phyloP scores from a whole-genome alignment of 2,329 filamentous ascomycete genomes.

The Cryphonectria parasitica region DNA sequence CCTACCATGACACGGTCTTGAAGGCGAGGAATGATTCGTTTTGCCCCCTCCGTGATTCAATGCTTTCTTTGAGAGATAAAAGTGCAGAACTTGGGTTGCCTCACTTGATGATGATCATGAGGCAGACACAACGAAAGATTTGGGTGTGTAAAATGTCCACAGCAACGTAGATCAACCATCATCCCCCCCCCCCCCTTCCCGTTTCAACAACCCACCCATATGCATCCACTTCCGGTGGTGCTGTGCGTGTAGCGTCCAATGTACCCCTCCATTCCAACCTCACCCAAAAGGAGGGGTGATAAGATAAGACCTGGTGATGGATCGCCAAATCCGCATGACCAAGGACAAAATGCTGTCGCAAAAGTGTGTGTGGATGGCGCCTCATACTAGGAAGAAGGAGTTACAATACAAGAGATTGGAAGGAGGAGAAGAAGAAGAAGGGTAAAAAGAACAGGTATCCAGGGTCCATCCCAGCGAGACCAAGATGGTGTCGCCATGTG shows the following conservation, averaged over 20 bases:
- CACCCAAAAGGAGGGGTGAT: conserved; percentile 29
- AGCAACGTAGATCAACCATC: not conserved
- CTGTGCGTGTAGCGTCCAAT: not conserved
- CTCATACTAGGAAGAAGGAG: not conserved
- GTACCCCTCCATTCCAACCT: conserved; percentile 26
- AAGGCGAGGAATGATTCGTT: not conserved
- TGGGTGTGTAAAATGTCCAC: not conserved
- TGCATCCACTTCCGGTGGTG: conserved; percentile 9
- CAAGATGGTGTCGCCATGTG: conserved; percentile 9
- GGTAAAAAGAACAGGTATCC: not conserved
- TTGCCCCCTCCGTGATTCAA: not conserved
- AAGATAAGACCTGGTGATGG: conserved; percentile 28
- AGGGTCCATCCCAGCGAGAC: not conserved
- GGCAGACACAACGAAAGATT: not conserved
- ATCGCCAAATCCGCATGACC: not conserved
- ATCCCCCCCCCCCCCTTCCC: not conserved
- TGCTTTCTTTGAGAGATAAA: not conserved
- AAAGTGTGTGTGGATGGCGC: not conserved
- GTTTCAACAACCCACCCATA: not conserved
- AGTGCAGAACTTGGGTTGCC: not conserved
- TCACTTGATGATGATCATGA: not conserved
- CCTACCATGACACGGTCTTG: no score
- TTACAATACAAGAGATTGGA: not conserved
- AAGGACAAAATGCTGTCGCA: not conserved
- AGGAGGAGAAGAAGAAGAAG: not conserved